These are phyloP conservation scores for Gossypium turneri DNA, from an alignment of 345 rosid genomes.

Conservation along the genomic window DNA sequence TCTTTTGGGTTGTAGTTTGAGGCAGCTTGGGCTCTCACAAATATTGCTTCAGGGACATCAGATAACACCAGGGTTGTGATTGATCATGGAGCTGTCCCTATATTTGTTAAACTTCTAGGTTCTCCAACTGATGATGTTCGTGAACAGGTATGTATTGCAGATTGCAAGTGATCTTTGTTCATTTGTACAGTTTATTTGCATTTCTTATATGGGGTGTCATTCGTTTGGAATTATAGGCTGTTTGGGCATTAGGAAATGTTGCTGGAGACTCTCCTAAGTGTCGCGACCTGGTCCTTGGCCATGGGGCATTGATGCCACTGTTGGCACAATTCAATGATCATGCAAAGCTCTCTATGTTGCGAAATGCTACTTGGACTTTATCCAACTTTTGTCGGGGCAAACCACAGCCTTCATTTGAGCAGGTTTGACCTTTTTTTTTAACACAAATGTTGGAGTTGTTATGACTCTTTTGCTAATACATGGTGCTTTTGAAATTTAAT, in stretches of 20 bases:
- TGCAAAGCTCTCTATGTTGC: conserved; percentile 63
- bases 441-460: background rate
- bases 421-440: conserved; percentile 32
- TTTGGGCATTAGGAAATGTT: conserved; percentile 79
- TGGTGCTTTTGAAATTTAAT: conserved; percentile 16
- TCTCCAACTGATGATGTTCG: conserved; percentile 73
- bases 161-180: background rate
- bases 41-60: conserved; percentile 82
- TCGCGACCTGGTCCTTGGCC: conserved; percentile 59
- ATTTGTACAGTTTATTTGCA: background rate
- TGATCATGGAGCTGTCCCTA: conserved; percentile 72
- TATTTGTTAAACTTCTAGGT: conserved; percentile 57
- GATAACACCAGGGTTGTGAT: conserved; percentile 68
- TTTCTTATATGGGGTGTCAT: background rate
- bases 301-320: conserved; percentile 53
- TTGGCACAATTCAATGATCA: conserved; percentile 66
- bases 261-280: conserved; percentile 83
- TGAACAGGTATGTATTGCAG: conserved; percentile 50
- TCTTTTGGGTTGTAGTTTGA: conserved; percentile 46
- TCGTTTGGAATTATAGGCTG: conserved; percentile 46
- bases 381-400: conserved; percentile 80
- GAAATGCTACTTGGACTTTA: conserved; percentile 76
- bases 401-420: conserved; percentile 67
- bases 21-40: conserved; percentile 89
- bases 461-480: background rate